Base-by-base conservation (phyloP, 345 rosid genomes). In the Murraya paniculata region DNA sequence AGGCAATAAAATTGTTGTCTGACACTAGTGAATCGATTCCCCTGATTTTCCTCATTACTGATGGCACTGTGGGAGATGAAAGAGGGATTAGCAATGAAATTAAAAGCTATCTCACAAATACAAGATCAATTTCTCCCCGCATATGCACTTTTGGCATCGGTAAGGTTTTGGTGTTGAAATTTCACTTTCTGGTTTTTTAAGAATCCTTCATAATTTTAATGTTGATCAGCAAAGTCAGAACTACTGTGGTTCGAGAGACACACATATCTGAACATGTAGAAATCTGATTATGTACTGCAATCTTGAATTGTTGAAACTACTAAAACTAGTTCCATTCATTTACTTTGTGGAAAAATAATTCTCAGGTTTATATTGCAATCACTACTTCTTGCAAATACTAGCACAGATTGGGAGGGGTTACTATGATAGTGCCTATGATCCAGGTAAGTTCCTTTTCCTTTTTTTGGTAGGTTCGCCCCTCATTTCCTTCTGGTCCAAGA, bases 91-190 rank as follows among this genome's bases (percentile, higher is more conserved):
- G 98, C 89, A 84, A 81, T 77, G 78, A 78, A 13, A 76, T 94
- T 79, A 90, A 89, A 82, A 85, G 78, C 78, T 78, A 75, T 75
- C 71, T 81, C 68, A 64, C 78, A 19, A 81, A 78, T 21, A 85
- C 56, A 68, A 82, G 84, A 79, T 81, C 91, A 31, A 82, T 87
- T 55, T 73, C 84, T 82, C 98, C 98, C 73, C 91, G 98, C 79
- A 85, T 96, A 72, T 88, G 80, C 77, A 94, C 98, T 28, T 92
- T 96, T 82, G 99, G 98, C 60, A 88, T 96, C 56, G 98, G 98
- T 94, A 82, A 78, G 79, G 64, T 68, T 77, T 31, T 45, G 9
- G 19, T 48, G 19, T 45, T 75, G 31, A 9, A 21, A 28, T 38
- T 65, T 18, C 6, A 8, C 21, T 45, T 45, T 45, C 31, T 24